Percentiles rank a stretch among this genome's conserved stretches.
Conservation (phyloP, 2,329 filamentous ascomycete genomes). For the Colletotrichum sp. region DNA sequence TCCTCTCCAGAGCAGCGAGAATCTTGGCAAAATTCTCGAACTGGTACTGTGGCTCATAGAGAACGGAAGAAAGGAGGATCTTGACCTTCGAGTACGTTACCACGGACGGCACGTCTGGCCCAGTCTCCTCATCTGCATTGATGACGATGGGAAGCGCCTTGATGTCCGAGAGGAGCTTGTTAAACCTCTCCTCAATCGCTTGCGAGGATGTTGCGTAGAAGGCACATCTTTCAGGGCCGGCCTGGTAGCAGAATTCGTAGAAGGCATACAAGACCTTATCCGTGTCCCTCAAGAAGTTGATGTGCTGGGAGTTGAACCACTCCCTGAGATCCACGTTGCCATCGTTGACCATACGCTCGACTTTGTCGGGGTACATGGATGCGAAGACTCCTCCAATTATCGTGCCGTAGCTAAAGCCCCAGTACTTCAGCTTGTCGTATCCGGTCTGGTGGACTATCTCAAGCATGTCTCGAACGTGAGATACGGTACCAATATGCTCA, state of each 20-base stretch:
- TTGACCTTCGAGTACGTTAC: slow-evolving; percentile 56
- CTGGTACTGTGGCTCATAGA: slow-evolving; percentile 50
- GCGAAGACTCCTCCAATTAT: slow-evolving; percentile 58
- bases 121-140: slow-evolving; percentile 28
- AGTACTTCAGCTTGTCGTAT: slow-evolving; percentile 50
- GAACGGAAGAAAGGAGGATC: slow-evolving; percentile 42
- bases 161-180: slow-evolving; percentile 44
- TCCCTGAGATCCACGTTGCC: slow-evolving; percentile 61
- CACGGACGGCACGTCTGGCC: slow-evolving; percentile 50
- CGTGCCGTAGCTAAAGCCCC: slow-evolving; percentile 62
- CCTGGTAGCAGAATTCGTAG: slow-evolving; percentile 57
- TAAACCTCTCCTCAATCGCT: slow-evolving; percentile 44
- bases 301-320: slow-evolving; percentile 51
- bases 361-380: slow-evolving; percentile 54
- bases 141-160: slow-evolving; percentile 49
- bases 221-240: slow-evolving; percentile 52
- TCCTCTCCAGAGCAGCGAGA: slow-evolving; percentile 46
- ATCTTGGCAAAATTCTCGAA: slow-evolving; percentile 48
- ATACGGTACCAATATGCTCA: slow-evolving; percentile 47
- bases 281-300: slow-evolving; percentile 57
- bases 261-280: slow-evolving; percentile 60
- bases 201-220: slow-evolving; percentile 42
- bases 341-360: slow-evolving; percentile 57
- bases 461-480: slow-evolving; percentile 52
- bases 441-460: slow-evolving; percentile 49